Evolutionary conservation across 2,329 filamentous ascomycete genomes (phyloP), one percentile per base, ranked within the genome.

Genomic region (Colletotrichum gloeosporioides): DNA sequence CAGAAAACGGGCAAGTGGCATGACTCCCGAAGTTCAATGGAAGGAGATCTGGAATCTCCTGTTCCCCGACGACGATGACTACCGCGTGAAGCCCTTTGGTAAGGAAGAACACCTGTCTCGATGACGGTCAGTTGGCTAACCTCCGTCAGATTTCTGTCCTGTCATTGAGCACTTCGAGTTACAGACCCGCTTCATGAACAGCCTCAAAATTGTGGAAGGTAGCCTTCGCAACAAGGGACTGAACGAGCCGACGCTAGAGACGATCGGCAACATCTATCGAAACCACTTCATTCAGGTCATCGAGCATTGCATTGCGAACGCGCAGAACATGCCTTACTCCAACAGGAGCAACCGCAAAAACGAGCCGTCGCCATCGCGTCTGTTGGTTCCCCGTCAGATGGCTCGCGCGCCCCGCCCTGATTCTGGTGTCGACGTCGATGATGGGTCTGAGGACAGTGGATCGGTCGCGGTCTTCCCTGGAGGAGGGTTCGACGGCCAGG

Each of bases 161-260:
- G 85, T 87, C 0, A 86, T 87, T 18, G 85, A 87, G 73, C 85
- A 87, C 62, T 86, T 87, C 29, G 85, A 87, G 71, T 77, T 87
- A 8, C 83, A 83, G 2, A 74, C 78, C 0, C 79, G 81, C 8
- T 86, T 85, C 66, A 79, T 85, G 13, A 70, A 78, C 15, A 82
- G 83, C 2, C 84, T 87, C 57, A 78, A 83, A 6, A 77, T 78
- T 10, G 80, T 87, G 0, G 83, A 84, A 31, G 49, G 78, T 3
- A 83, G 81, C 1, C 82, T 87, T 1, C 80, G 82, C 44, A 83
- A 86, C 77, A 84, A 84, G 53, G 85, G 86, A 15, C 82, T 84
- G 53, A 85, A 86, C 59, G 83, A 81, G 0, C 81, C 82, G 1
- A 85, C 85, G 0, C 80, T 87, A 2, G 85, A 87, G 72, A 85